Evolutionary conservation across 495 filamentous ascomycete species (phyloP).

Genomic region (Hyaloscypha variabilis): DNA sequence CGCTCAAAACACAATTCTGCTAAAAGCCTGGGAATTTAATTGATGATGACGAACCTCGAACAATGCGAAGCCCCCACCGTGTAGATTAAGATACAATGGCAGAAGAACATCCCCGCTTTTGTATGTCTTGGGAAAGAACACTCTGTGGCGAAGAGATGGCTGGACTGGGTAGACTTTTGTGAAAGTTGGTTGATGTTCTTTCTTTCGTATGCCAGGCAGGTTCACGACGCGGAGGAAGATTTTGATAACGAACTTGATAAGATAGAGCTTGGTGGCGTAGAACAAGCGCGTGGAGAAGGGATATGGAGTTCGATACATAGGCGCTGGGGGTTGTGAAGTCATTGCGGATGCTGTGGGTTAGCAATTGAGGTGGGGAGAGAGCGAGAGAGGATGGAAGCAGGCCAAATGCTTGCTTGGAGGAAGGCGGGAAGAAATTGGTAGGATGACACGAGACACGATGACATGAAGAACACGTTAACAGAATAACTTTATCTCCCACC

Average conservation of each 20-base stretch:
- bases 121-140: constrained; percentile 39
- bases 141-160: constrained; percentile 34
- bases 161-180: constrained; percentile 38
- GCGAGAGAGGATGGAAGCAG: too few relatives aligned
- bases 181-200: constrained; percentile 34
- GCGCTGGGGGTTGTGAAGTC: not conserved
- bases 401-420: too few relatives aligned
- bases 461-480: too few relatives aligned
- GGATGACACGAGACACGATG: too few relatives aligned
- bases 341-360: not conserved
- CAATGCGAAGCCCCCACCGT: constrained; percentile 43
- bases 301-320: constrained; percentile 2
- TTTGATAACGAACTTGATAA: constrained; percentile 20
- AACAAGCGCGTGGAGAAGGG: constrained; percentile 14
- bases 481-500: too few relatives aligned
- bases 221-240: not conserved
- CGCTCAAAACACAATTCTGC: not conserved
- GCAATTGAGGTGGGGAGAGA: not conserved
- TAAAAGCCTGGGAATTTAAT: not conserved
- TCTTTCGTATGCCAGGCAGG: constrained; percentile 16
- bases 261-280: constrained; percentile 3
- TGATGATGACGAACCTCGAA: not conserved
- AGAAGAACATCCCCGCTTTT: constrained; percentile 29
- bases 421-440: too few relatives aligned
- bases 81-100: constrained; percentile 42